Base-by-base conservation (phyloP, 805 yeast genomes). In the Tetrapisispora phaffii region DNA sequence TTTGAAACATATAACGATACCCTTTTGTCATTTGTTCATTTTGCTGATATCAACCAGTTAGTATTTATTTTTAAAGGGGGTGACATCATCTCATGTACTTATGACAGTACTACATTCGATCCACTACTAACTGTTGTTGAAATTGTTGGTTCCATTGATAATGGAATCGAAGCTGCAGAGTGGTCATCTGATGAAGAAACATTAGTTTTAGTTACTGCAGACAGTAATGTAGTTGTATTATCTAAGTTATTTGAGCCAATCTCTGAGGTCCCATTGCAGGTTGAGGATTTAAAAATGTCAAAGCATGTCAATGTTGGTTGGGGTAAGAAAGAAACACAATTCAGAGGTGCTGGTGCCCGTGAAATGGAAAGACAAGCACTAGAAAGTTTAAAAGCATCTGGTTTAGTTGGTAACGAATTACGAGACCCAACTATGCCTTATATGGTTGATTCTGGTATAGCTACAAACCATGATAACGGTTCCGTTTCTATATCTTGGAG, bases 311-410 rank as follows among this genome's bases (percentile, higher is more conserved):
- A 90, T 23, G 96, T 93, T 36, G 99, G 99, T 22, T 93, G 99
- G 99, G 99, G 99, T 58, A 85, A 83, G 50, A 81, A 82, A 53
- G 97, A 90, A 62, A 93, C 99, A 0, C 99, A 93, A 66, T 93
- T 93, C 64, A 80, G 83, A 64, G 99, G 99, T 42, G 81, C 76
- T 57, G 98, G 98, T 50, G 93, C 85, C 26, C 82, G 81, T 56
- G 87, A 84, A 7, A 58, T 76, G 48, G 94, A 84, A 65, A 74
- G 90, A 64, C 83, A 59, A 22, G 72, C 75, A 7, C 50, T 70
- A 33, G 71, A 80, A 56, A 60, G 71, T 47, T 58, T 71, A 34
- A 67, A 68, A 47, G 70, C 69, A 6, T 57, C 89, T 1, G 93
- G 89, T 19, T 63, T 82, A 48, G 84, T 80, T 48, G 83, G 80